Base-by-base conservation (phyloP, 164 flowering plant species). In the Sedum album region DNA sequence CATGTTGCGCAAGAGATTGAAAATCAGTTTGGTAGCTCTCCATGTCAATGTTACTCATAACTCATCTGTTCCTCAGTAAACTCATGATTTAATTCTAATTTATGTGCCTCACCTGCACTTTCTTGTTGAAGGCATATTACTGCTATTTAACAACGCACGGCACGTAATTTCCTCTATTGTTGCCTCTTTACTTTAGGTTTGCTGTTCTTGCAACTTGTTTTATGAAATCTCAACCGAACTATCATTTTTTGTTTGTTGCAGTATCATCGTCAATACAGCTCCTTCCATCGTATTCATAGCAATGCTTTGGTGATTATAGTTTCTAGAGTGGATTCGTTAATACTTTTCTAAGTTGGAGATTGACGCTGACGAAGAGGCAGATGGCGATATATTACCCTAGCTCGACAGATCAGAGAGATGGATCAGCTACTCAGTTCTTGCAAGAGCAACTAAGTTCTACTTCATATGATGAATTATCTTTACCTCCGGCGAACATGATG, bases 381-480 rank as follows among this genome's bases (percentile, higher is more conserved):
- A 78, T 79, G 82, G 75, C 76, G 30, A 65, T 70, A 25, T 76
- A 73, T 70, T 72, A 60, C 41, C 65, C 74, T 7, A 41, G 57
- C 57, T 39, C 57, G 41, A 73, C 68, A 49, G 66, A 68, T 48
- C 69, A 69, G 68, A 68, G 74, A 71, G 76, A 67, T 35, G 28
- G 21, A 31, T 60, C 68, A 18, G 44, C 71, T 39, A 66, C 74
- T 28, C 33, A 69, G 13, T 72, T 55, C 26, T 25, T 55, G 13
- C 31, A 55, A 26, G 61, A 55, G n/a, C 61, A 28, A 55, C 61
- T 28, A 17, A 25, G 31, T 55, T 55, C 61, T 28, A 55, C 31
- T 55, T 55, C 31, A 55, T 55, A 15, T 13, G 20, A 55, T 55
- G 61, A 26, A 26, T 55, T 26, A 55, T 55, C 31, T 26, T 1